Percentiles rank a stretch among this genome's conserved stretches.
These are phyloP conservation scores for Monosporascus sp. DNA, from an alignment of 2,329 filamentous ascomycete species.

Conservation along the genomic window DNA sequence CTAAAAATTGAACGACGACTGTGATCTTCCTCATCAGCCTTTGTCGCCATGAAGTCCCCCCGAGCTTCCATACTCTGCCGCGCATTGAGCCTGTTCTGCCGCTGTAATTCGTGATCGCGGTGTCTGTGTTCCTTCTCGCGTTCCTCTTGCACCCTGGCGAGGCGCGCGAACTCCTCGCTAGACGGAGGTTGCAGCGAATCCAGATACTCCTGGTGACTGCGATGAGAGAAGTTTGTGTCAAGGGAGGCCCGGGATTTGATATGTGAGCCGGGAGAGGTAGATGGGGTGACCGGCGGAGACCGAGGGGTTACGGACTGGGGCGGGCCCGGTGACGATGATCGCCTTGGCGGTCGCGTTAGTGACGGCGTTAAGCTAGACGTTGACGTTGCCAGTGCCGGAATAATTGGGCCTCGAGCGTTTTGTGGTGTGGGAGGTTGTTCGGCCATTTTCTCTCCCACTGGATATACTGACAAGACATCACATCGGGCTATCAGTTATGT, in stretches of 20 bases:
- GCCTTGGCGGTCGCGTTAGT: conserved; percentile 3
- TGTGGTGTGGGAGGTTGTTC: too few species aligned
- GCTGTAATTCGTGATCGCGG: conserved; percentile 31
- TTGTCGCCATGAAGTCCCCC: conserved; percentile 30
- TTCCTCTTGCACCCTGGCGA: conserved; percentile 43
- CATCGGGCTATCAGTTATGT: too few species aligned
- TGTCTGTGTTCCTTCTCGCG: conserved; percentile 40
- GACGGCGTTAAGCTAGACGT: neutral
- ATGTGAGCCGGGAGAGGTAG: conserved; percentile 11
- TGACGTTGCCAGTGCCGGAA: too few species aligned
- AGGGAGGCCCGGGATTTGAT: conserved; percentile 14
- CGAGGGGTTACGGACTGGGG: neutral
- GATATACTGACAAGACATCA: too few species aligned
- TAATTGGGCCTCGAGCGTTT: too few species aligned
- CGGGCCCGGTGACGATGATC: conserved; percentile 4
- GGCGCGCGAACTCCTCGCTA: conserved; percentile 40
- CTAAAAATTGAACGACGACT: conserved; percentile 7
- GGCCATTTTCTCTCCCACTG: too few species aligned
- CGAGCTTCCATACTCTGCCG: conserved; percentile 22
- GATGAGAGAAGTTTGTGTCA: conserved; percentile 18
- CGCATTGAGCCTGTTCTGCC: conserved; percentile 10
- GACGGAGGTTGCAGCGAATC: conserved; percentile 46
- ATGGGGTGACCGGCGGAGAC: conserved; percentile 17
- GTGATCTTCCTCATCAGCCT: conserved; percentile 12
- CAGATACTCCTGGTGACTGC: conserved; percentile 40